A percentile compares a stretch with the other conserved stretches of the same genome.
phyloP scores from a whole-genome alignment of 1,284 basidiomycete species.

The Pascua sp. region DNA sequence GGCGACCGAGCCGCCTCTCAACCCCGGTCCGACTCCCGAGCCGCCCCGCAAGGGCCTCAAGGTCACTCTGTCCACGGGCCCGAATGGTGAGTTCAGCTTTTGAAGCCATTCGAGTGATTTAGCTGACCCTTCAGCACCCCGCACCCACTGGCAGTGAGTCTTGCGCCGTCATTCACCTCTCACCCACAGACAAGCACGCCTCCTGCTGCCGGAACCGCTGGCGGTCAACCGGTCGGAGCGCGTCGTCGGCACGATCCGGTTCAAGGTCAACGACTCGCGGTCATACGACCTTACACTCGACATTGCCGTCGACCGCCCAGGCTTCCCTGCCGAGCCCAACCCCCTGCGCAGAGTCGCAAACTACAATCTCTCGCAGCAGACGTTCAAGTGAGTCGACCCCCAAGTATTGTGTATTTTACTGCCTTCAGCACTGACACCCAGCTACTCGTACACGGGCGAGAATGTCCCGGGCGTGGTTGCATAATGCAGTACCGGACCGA shows the following conservation, averaged over 20 bases:
- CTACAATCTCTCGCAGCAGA: slow-evolving; percentile 45
- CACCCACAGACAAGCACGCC: slow-evolving; percentile 35
- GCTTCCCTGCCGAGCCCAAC: slow-evolving; percentile 21
- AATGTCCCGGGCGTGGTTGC: neutral
- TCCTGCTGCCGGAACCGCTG: slow-evolving; percentile 48
- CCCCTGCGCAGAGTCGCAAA: slow-evolving; percentile 34
- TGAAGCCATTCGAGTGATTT: too few species aligned
- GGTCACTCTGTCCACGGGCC: slow-evolving; percentile 45
- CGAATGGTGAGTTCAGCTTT: slow-evolving; percentile 28
- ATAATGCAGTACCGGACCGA: too few species aligned
- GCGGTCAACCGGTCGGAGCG: slow-evolving; percentile 47
- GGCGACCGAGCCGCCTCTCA: slow-evolving; percentile 37
- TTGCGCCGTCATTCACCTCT: neutral
- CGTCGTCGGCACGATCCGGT: slow-evolving; percentile 36
- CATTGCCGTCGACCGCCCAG: slow-evolving; percentile 36
- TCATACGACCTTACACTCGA: slow-evolving; percentile 47
- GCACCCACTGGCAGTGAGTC: slow-evolving; percentile 48
- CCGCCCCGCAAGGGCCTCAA: slow-evolving; percentile 39
- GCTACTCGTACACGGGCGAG: slow-evolving; percentile 26
- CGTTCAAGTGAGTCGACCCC: slow-evolving; percentile 41
- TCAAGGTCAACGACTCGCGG: slow-evolving; percentile 41
- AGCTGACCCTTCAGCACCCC: slow-evolving; percentile 23
- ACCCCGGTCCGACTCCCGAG: slow-evolving; percentile 40
- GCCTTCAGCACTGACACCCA: slow-evolving; percentile 1
- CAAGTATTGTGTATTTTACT: neutral